These are phyloP conservation scores for Chaetomium globosum DNA, from an alignment of 2,329 filamentous ascomycete species.

Conservation along the genomic window DNA sequence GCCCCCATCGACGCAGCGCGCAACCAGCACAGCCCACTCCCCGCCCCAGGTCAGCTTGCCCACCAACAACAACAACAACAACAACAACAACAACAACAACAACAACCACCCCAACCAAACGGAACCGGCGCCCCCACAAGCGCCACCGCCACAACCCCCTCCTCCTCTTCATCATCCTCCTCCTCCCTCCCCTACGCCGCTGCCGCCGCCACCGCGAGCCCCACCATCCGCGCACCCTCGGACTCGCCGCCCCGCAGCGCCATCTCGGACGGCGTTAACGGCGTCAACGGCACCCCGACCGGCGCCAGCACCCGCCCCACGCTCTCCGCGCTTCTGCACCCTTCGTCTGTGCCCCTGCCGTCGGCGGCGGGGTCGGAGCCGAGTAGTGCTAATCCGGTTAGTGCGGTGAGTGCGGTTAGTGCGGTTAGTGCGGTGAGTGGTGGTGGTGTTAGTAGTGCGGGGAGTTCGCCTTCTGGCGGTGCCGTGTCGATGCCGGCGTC, in stretches of 20 bases:
- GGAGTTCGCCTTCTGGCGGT: slow-evolving; percentile 52
- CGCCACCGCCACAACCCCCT: background rate
- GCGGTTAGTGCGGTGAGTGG: background rate
- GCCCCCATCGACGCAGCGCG: slow-evolving; percentile 46
- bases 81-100: background rate
- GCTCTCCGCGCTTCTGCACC: slow-evolving; percentile 55
- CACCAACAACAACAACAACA: background rate
- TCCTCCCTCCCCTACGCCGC: background rate
- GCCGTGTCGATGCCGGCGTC: slow-evolving; percentile 22
- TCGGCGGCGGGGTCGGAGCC: slow-evolving; percentile 45
- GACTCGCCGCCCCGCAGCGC: slow-evolving; percentile 52
- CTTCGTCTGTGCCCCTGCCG: slow-evolving; percentile 43
- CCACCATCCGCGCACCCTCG: slow-evolving; percentile 54
- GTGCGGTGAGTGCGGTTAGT: background rate
- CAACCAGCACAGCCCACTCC: slow-evolving; percentile 38
- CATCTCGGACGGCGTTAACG: slow-evolving; percentile 6
- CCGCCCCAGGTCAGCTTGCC: slow-evolving; percentile 9
- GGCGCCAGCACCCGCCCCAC: slow-evolving; percentile 27
- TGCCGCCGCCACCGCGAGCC: slow-evolving; percentile 35
- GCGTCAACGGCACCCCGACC: slow-evolving; percentile 10
- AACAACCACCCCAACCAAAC: background rate
- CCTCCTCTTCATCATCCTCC: background rate
- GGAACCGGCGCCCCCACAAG: background rate
- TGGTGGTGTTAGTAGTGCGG: slow-evolving; percentile 42
- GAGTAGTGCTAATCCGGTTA: slow-evolving; percentile 42